Percentiles rank a stretch among this genome's conserved stretches.
These are phyloP conservation scores for Hondaea fermentalgiana DNA, from an alignment of 108 stramenopile species.

Conservation along the genomic window DNA sequence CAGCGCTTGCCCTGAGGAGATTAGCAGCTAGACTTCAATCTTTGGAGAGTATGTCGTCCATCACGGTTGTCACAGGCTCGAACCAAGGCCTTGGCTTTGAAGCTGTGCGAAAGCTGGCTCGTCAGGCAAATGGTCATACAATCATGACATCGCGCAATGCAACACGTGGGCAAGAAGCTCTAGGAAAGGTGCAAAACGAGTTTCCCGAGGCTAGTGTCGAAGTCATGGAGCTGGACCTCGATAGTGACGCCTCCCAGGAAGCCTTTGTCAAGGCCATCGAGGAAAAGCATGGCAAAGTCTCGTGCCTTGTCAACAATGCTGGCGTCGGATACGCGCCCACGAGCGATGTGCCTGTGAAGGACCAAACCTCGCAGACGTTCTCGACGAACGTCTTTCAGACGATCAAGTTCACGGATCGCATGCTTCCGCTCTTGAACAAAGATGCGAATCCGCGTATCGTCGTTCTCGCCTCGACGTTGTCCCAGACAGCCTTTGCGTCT, in stretches of 20 bases:
- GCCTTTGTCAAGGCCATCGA: neutral
- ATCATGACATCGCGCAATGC: neutral
- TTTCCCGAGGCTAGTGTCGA: neutral
- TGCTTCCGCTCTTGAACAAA: slow-evolving; percentile 51
- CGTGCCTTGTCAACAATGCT: neutral
- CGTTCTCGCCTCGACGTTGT: slow-evolving; percentile 50
- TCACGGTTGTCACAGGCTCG: neutral
- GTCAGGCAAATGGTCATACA: neutral
- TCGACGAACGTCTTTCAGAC: slow-evolving; percentile 60
- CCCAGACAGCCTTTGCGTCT: slow-evolving; percentile 32
- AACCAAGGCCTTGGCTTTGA: neutral
- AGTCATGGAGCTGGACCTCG: neutral
- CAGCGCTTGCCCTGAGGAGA: too few species aligned
- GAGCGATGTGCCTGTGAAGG: slow-evolving; percentile 55
- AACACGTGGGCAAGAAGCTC: neutral
- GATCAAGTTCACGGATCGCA: slow-evolving; percentile 53
- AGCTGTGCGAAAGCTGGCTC: neutral
- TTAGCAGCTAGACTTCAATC: too few species aligned
- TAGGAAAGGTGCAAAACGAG: neutral
- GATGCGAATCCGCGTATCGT: slow-evolving; percentile 50
- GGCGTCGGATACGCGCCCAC: slow-evolving; percentile 28
- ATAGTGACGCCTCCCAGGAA: neutral
- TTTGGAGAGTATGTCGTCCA: too few species aligned
- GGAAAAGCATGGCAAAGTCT: neutral
- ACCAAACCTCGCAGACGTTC: slow-evolving; percentile 53